These are phyloP conservation scores for Scortechinia acanthostroma DNA, from an alignment of 2,329 filamentous ascomycete species.

Conservation along the genomic window DNA sequence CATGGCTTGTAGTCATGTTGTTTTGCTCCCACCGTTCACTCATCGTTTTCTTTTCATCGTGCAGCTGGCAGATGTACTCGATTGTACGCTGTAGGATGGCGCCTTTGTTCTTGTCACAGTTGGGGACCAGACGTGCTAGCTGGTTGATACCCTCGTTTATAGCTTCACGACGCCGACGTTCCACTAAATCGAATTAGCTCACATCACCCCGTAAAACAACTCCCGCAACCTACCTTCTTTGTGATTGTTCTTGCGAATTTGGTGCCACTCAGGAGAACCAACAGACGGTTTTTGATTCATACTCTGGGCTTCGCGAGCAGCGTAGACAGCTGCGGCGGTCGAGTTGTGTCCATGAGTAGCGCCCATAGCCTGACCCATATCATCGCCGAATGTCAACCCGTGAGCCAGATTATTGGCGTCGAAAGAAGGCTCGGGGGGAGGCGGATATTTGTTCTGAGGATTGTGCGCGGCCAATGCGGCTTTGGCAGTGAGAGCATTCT, in stretches of 20 bases:
- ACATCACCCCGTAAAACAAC: neutral
- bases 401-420: conserved; percentile 18
- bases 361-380: conserved; percentile 22
- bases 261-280: conserved; percentile 61
- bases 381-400: conserved; percentile 22
- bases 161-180: conserved; percentile 59
- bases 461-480: conserved; percentile 32
- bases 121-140: conserved; percentile 59
- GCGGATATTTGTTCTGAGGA: conserved; percentile 30
- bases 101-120: conserved; percentile 65
- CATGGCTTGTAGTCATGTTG: neutral
- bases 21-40: neutral
- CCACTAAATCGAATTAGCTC: conserved; percentile 35
- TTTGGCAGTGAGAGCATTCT: conserved; percentile 33
- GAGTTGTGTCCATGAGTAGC: conserved; percentile 17
- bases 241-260: conserved; percentile 59
- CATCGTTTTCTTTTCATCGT: neutral
- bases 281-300: conserved; percentile 48
- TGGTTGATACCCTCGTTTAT: conserved; percentile 68
- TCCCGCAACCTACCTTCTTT: conserved; percentile 62
- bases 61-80: conserved; percentile 55
- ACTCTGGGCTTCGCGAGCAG: conserved; percentile 37
- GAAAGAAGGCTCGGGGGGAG: conserved; percentile 25
- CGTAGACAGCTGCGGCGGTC: conserved; percentile 45
- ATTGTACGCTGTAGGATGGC: conserved; percentile 59